Conservation (phyloP, 257 asterid species). For the Solanum tacnaense region DNA sequence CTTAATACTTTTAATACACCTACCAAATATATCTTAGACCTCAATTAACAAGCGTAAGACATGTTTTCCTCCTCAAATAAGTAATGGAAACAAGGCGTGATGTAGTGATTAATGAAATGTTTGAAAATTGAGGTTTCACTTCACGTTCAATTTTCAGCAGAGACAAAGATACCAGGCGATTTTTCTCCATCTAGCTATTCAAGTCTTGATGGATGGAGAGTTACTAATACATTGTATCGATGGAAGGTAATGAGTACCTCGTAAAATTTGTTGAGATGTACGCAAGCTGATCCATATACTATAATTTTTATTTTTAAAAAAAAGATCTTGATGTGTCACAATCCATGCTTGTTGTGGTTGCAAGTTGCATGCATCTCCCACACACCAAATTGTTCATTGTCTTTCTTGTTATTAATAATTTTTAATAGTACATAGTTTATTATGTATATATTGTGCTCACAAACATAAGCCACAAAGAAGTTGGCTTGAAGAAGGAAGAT, state of each 20-base stretch:
- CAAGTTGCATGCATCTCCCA: not conserved
- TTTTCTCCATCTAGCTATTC: not conserved
- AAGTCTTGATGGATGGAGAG: not conserved
- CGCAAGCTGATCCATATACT: not conserved
- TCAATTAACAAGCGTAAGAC: not conserved
- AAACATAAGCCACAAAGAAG: not conserved
- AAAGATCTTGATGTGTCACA: not conserved
- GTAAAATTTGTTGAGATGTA: not conserved
- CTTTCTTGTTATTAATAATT: not conserved
- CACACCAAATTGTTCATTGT: not conserved
- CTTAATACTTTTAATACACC: not conserved
- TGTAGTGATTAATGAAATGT: not conserved
- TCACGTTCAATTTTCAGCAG: not conserved
- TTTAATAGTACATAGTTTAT: not conserved
- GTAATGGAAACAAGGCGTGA: not conserved
- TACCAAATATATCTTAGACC: not conserved
- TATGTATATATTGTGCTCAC: not conserved
- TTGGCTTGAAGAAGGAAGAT: not conserved
- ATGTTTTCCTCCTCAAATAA: not conserved
- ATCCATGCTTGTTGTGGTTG: not conserved
- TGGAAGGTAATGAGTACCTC: not conserved
- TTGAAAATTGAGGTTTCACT: not conserved
- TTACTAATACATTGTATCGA: not conserved
- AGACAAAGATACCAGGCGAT: not conserved
- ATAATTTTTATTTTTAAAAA: not conserved